These are phyloP conservation scores for Berberis thunbergii DNA, from an alignment of 164 flowering plant genomes.

Conservation along the genomic window DNA sequence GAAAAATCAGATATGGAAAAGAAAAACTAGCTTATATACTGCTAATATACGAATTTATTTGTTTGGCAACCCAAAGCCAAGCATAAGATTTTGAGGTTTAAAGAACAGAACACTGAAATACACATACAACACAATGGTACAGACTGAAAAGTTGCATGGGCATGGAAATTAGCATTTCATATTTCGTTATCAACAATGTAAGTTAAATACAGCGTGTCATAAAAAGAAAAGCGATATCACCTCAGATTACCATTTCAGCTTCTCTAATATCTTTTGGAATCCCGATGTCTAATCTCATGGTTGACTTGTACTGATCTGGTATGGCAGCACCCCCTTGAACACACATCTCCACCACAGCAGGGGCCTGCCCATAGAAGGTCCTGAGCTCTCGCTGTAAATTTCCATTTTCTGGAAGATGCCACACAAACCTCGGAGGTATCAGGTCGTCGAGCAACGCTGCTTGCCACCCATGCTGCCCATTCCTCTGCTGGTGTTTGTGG, in stretches of 20 bases:
- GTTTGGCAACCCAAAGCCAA: too few species aligned
- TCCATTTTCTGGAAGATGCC: slow-evolving; percentile 71
- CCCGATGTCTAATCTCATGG: slow-evolving; percentile 94
- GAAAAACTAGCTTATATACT: too few species aligned
- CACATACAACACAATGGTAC: too few species aligned
- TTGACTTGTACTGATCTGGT: slow-evolving; percentile 72
- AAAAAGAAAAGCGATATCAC: not conserved
- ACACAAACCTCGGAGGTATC: slow-evolving; percentile 87
- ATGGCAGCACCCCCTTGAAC: slow-evolving; percentile 86
- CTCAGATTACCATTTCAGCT: slow-evolving; percentile 90
- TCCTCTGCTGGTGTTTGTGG: slow-evolving; percentile 87
- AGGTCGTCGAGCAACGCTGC: slow-evolving; percentile 74
- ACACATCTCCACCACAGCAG: slow-evolving; percentile 89
- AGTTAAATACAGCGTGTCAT: too few species aligned
- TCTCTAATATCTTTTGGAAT: slow-evolving; percentile 60
- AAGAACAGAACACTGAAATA: too few species aligned
- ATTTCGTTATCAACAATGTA: not conserved
- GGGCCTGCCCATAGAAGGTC: slow-evolving; percentile 89
- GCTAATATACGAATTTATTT: too few species aligned
- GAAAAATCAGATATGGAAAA: too few species aligned
- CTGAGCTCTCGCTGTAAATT: slow-evolving; percentile 52
- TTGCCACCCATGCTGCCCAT: slow-evolving; percentile 99
- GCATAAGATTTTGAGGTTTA: too few species aligned
- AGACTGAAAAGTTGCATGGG: too few species aligned
- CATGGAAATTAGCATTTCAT: too few species aligned